Percentiles rank a stretch among this genome's conserved stretches.
These are phyloP conservation scores for Epichloe gansuensis DNA, from an alignment of 2,329 filamentous ascomycete species.

Conservation along the genomic window DNA sequence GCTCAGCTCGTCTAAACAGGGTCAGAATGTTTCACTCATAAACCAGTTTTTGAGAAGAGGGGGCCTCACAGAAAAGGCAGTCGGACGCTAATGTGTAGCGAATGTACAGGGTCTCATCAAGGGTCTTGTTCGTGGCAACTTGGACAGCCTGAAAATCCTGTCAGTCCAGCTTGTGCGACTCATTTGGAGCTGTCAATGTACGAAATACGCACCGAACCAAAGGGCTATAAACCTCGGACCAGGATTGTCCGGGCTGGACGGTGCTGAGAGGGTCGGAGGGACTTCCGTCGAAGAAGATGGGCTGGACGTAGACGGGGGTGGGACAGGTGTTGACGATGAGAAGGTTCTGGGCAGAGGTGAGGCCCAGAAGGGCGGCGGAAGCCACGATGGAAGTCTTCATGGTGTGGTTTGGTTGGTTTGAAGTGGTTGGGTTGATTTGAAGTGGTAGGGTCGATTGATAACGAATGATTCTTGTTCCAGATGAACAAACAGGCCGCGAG, in stretches of 20 bases:
- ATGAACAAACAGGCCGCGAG: too few relatives aligned
- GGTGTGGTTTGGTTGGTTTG: slow-evolving; percentile 5
- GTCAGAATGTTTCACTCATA: neutral
- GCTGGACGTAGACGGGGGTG: slow-evolving; percentile 24
- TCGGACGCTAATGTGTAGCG: slow-evolving; percentile 27
- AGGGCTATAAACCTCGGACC: slow-evolving; percentile 22
- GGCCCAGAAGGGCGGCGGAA: slow-evolving; percentile 20
- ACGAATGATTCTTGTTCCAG: too few relatives aligned
- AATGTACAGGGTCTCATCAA: slow-evolving; percentile 27
- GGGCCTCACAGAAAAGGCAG: neutral
- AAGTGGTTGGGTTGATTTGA: neutral
- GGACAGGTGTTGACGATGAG: slow-evolving; percentile 25
- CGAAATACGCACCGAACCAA: slow-evolving; percentile 22
- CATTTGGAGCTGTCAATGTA: neutral
- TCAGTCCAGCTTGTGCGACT: neutral
- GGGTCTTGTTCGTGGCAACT: slow-evolving; percentile 25
- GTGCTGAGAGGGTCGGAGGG: slow-evolving; percentile 20
- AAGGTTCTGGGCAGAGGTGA: slow-evolving; percentile 23
- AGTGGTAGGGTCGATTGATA: neutral
- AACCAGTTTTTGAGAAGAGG: slow-evolving; percentile 14
- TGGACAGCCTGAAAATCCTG: slow-evolving; percentile 24
- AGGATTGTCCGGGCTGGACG: slow-evolving; percentile 21
- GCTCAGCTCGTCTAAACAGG: slow-evolving; percentile 26
- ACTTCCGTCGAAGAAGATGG: slow-evolving; percentile 21
- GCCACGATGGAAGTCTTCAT: slow-evolving; percentile 19